Evolutionary conservation across 169 alveolate genomes (phyloP), one percentile per base, ranked within the genome.

Genomic region (Plasmodium adleri): DNA sequence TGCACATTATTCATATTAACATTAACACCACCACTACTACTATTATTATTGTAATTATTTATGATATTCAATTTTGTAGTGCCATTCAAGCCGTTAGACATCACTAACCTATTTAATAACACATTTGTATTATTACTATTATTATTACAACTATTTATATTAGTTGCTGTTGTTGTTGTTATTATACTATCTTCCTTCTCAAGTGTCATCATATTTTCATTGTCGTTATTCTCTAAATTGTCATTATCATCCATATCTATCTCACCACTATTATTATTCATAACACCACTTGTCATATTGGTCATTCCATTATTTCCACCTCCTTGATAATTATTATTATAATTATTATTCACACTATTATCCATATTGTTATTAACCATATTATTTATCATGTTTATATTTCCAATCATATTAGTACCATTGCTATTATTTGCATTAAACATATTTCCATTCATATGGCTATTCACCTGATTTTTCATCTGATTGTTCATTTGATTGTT

Each of bases 351-450:
- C 24, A 7, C 39, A 15, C 20, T 45, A 20, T 28, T 64, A 59
- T 59, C 28, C 15, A 59, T 22, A n/a, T 32, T n/a, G 43, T 22
- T 20, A 43, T 54, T 10, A 1, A 15, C 59, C 56, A 24, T 73
- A 4, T 22, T 63, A 10, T 54, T 52, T 1, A 60, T 26, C 59
- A 17, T 64, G 26, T 67, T 43, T 22, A 59, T 60, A 15, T 59
- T 20, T 17, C 43, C 59, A n/a, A 32, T 56, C 9, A 54, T 39
- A 13, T 15, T 43, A 20, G 62, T 75, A 15, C 49, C 58, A 32
- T 54, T 52, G n/a, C 52, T 63, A 28, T 28, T 75, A 56, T 75
- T 43, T 17, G 17, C 45, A 24, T 54, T 67, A 32, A 73, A 20
- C 28, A 43, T 2, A 13, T 24, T 62, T 62, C 43, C 72, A 8